Base-by-base conservation (phyloP, 805 yeast species). In the Brettanomyces nanus region DNA sequence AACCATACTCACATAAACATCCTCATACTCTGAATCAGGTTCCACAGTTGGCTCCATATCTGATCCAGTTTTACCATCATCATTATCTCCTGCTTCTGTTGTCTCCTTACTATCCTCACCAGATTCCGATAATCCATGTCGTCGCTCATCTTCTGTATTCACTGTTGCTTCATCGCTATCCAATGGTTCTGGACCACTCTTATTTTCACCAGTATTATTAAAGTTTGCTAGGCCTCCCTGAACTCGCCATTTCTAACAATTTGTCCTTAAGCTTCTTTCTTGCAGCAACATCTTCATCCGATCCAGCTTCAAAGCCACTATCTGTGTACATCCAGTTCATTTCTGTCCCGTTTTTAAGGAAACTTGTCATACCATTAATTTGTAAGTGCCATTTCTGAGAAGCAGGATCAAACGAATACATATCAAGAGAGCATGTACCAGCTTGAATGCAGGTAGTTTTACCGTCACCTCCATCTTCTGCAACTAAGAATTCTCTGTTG, bases 311-410 rank as follows among this genome's bases (percentile, higher is more conserved):
- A 47, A 74, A 80, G 10, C 43, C 40, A 15, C 75, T 76, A 40
- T 66, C 53, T 4, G 56, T 75, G 64, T 87, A 90, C 49, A 80
- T 76, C 97, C 97, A 89, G 53, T 85, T 80, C 94, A 86, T 85
- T 57, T 87, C 96, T 51, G 89, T 92, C 6, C 97, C 97, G 5
- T 69, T 59, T 5, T 72, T 56, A 43, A 90, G 64, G 49, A 80
- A 87, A 31, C 71, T 77, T 6, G 85, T 75, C 45, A 75, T 69
- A 4, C 97, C 96, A 54, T 84, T 85, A 70, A 72, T 67, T 15
- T 65, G 65, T 37, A 80, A 53, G 5, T 49, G 56, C 96, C 96
- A 90, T 1, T 53, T 54, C 4, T 44, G 47, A 2, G 44, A 54
- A 3, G 47, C 53, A 14, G 53, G 51, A 14, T 58, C 62, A 9